A percentile compares a stretch with the other conserved stretches of the same genome.
These are phyloP conservation scores for Plasmodium berghei DNA, from an alignment of 169 alveolate genomes.

Conservation along the genomic window DNA sequence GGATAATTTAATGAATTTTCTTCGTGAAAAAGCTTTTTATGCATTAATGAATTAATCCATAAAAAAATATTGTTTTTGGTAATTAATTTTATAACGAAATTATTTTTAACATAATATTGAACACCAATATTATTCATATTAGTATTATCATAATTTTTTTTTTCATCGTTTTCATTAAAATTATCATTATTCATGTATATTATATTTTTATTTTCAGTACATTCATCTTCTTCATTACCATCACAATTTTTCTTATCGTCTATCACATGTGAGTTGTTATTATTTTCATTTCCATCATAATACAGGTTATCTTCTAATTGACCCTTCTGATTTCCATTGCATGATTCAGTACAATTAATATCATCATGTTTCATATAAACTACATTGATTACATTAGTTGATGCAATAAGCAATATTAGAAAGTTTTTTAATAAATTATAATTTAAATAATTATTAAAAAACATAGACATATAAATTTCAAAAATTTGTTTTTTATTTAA, in stretches of 20 bases:
- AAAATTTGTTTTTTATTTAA: slow-evolving; percentile 33
- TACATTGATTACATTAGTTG: slow-evolving; percentile 12
- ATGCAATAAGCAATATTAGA: slow-evolving; percentile 50
- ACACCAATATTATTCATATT: not conserved
- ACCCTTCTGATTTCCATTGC: not conserved
- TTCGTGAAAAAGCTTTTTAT: slow-evolving; percentile 50
- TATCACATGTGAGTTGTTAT: not conserved
- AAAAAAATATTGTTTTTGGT: slow-evolving; percentile 40
- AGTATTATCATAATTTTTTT: not conserved
- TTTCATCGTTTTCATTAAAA: not conserved
- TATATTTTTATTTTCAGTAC: not conserved
- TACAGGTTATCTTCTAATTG: not conserved
- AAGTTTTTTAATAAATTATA: slow-evolving; percentile 45
- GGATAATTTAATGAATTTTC: slow-evolving; percentile 48
- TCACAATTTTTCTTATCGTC: too few species aligned
- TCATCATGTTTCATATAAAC: slow-evolving; percentile 12
- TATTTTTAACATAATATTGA: slow-evolving; percentile 31
- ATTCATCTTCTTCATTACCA: slow-evolving; percentile 2
- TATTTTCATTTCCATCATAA: slow-evolving; percentile 4
- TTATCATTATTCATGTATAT: not conserved
- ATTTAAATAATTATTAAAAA: slow-evolving; percentile 43
- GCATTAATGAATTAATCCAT: slow-evolving; percentile 56
- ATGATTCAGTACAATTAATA: not conserved
- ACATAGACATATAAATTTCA: slow-evolving; percentile 52
- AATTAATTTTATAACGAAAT: slow-evolving; percentile 37